These are phyloP conservation scores for Acer saccharum DNA, from an alignment of 345 rosid genomes.

Conservation along the genomic window DNA sequence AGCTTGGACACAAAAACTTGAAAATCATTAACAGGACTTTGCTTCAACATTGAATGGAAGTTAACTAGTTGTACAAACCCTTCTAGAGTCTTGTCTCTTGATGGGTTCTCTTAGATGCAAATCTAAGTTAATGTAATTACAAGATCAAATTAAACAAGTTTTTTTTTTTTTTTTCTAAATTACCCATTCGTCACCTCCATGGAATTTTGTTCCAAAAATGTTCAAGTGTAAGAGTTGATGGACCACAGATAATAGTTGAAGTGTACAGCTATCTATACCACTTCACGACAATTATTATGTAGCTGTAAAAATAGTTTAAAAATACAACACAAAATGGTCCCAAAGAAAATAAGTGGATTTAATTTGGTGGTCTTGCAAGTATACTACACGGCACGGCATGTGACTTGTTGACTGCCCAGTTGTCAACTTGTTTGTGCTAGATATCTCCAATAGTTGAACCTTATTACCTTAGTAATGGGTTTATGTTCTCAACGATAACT, in stretches of 20 bases:
- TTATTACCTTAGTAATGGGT: too few relatives aligned
- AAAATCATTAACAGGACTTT: background rate
- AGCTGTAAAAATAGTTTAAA: background rate
- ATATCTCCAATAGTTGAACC: background rate
- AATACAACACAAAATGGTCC: constrained; percentile 12
- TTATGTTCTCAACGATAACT: too few relatives aligned
- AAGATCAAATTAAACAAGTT: constrained; percentile 1
- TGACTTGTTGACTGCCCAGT: constrained; percentile 14
- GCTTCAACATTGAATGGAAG: background rate
- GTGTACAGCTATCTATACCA: background rate
- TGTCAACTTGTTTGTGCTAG: constrained; percentile 14
- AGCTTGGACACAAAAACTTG: background rate
- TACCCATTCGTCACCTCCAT: background rate
- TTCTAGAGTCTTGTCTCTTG: background rate
- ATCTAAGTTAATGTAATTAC: constrained; percentile 16
- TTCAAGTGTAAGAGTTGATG: too few relatives aligned
- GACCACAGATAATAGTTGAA: background rate
- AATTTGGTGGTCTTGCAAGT: constrained; percentile 12
- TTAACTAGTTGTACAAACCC: constrained; percentile 14
- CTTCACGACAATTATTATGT: background rate
- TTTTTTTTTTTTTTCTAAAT: background rate
- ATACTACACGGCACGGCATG: background rate
- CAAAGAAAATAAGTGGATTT: background rate
- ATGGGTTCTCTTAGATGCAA: background rate
- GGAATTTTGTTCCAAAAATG: background rate